Conservation (phyloP, 139 green algal species). For the Chlorella sp. region DNA sequence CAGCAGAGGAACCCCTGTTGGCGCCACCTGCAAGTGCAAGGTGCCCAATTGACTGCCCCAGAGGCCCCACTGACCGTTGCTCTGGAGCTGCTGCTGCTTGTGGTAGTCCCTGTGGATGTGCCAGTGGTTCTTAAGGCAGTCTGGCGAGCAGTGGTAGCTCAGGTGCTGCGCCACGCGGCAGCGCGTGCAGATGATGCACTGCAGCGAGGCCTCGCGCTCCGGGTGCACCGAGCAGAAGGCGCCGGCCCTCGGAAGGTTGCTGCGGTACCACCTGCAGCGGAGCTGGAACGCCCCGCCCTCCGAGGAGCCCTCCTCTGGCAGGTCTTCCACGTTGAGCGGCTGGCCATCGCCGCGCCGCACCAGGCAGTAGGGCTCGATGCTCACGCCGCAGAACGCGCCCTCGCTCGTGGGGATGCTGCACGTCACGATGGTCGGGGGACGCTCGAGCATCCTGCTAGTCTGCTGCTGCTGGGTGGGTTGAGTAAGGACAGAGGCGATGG, state of each 20-base stretch:
- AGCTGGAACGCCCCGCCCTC: constrained; percentile 64
- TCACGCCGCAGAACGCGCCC: constrained; percentile 64
- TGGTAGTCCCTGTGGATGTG: constrained; percentile 84
- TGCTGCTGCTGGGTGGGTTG: too few relatives aligned
- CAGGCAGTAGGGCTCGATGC: constrained; percentile 84
- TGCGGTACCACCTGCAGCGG: constrained; percentile 83
- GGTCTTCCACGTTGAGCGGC: constrained; percentile 69
- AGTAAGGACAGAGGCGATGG: too few relatives aligned
- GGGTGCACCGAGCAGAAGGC: constrained; percentile 82
- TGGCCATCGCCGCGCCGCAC: constrained; percentile 62
- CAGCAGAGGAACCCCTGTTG: too few relatives aligned
- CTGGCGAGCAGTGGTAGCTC: constrained; percentile 85
- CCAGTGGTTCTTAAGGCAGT: constrained; percentile 91
- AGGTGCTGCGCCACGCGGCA: constrained; percentile 64
- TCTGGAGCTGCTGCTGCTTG: constrained; percentile 31
- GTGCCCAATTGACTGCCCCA: too few relatives aligned
- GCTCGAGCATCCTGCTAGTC: background rate
- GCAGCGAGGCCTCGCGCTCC: constrained; percentile 75
- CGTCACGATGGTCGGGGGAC: background rate
- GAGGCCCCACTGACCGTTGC: constrained; percentile 37
- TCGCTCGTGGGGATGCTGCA: constrained; percentile 58
- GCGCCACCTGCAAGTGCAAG: too few relatives aligned
- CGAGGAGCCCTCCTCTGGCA: constrained; percentile 64
- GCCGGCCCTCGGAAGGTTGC: constrained; percentile 61
- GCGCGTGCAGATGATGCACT: constrained; percentile 88